phyloP scores from a whole-genome alignment of 1,284 basidiomycete species.

The Naganishia albida region DNA sequence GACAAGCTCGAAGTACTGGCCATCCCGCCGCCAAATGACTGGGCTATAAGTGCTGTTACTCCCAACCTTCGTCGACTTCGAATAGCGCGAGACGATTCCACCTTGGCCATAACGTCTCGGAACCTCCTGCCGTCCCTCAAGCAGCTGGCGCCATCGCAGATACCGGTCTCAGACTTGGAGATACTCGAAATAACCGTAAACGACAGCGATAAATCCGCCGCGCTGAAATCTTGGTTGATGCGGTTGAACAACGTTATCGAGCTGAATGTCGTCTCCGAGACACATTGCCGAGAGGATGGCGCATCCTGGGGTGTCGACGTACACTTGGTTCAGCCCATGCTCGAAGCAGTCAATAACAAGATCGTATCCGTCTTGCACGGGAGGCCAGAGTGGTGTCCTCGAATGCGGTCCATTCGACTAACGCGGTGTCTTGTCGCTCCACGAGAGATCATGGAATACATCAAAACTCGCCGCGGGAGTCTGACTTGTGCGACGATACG shows the following conservation, averaged over 20 bases:
- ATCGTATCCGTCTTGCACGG: slow-evolving; percentile 10
- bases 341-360: slow-evolving; percentile 22
- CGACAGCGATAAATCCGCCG: slow-evolving; percentile 13
- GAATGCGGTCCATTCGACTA: slow-evolving; percentile 18
- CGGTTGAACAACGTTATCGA: slow-evolving; percentile 12
- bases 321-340: slow-evolving; percentile 11
- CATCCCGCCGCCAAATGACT: slow-evolving; percentile 6
- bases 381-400: slow-evolving; percentile 23
- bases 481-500: background rate
- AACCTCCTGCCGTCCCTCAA: slow-evolving; percentile 13
- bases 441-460: slow-evolving; percentile 19
- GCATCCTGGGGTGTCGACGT: slow-evolving; percentile 17
- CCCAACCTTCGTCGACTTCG: background rate
- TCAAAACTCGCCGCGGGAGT: slow-evolving; percentile 6
- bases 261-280: slow-evolving; percentile 9
- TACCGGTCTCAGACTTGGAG: slow-evolving; percentile 11
- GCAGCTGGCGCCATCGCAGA: slow-evolving; percentile 15
- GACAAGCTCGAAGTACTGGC: slow-evolving; percentile 4
- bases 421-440: slow-evolving; percentile 11
- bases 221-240: slow-evolving; percentile 25
- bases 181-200: slow-evolving; percentile 7
- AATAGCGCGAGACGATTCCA: background rate
- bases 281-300: slow-evolving; percentile 15
- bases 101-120: too few relatives aligned
- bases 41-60: background rate